Evolutionary conservation across 2,329 filamentous ascomycete species (phyloP).

Genomic region (Cytospora paraplurivora): DNA sequence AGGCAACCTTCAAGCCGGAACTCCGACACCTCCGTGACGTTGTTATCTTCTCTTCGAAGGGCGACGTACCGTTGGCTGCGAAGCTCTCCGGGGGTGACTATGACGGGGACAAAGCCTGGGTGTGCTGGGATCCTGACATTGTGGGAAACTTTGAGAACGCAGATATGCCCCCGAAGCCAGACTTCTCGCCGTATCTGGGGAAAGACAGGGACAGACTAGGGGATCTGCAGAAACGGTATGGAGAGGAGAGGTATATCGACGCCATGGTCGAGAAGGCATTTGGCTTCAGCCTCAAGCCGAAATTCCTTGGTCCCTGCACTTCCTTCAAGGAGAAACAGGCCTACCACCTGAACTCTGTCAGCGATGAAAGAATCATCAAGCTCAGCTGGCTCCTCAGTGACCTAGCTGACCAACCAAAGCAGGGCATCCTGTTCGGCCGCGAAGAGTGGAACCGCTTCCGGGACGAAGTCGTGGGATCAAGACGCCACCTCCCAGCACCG

Average conservation of each 20-base stretch:
- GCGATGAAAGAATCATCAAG: conserved; percentile 45
- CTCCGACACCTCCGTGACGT: conserved; percentile 75
- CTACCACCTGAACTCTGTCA: conserved; percentile 59
- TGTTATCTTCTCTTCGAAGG: conserved; percentile 72
- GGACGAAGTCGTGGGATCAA: conserved; percentile 28
- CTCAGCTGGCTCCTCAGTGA: conserved; percentile 56
- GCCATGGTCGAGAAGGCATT: conserved; percentile 58
- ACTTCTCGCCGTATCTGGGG: conserved; percentile 45
- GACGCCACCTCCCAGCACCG: conserved; percentile 12
- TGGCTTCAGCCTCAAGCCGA: conserved; percentile 57
- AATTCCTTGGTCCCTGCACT: conserved; percentile 65
- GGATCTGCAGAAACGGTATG: conserved; percentile 41
- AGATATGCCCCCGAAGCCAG: conserved; percentile 43
- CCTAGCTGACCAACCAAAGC: conserved; percentile 61
- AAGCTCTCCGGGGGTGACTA: conserved; percentile 80
- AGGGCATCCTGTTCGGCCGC: conserved; percentile 53
- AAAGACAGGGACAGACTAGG: conserved; percentile 51
- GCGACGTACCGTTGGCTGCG: conserved; percentile 63
- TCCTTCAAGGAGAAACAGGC: conserved; percentile 63
- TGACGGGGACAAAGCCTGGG: conserved; percentile 76
- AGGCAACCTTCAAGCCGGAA: conserved; percentile 57
- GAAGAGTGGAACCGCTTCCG: conserved; percentile 46
- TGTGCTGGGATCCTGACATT: conserved; percentile 71
- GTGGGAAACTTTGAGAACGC: conserved; percentile 68
- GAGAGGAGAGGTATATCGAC: conserved; percentile 36